Base-by-base conservation (phyloP, 768 basidiomycete genomes). In the Royoungia palumana region DNA sequence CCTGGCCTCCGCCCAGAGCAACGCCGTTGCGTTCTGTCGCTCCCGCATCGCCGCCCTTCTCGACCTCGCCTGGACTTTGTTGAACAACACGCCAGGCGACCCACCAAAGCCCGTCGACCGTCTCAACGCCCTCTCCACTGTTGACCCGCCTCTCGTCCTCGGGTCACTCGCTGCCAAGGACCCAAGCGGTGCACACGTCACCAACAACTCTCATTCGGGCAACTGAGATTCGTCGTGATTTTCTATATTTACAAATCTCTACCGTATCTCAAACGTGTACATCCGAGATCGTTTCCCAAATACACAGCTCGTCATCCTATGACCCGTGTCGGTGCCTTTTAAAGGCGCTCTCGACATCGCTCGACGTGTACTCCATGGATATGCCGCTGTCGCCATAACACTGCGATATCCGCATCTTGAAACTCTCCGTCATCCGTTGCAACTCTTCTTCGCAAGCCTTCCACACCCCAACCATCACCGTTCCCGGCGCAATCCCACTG, bases 391-490 rank as follows among this genome's bases (percentile, higher is more conserved):
- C 90, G 16, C 74, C 75, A 67, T 95, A 97, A 61, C 91, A 90
- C 62, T 87, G 82, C 11, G 75, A 69, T 54, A 96, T 87, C 51
- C 85, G 72, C 51, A 76, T 81, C 41, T 64, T 65, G 68, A 89
- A 92, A 38, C 79, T 67, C 53, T 85, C 81, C 8, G 86, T 88
- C 55, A 92, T 76, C 51, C 79, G 77, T 52, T 86, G 66, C 49
- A 96, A 63, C 59, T 94, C 91, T 45, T 87, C 85, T 65, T 94
- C 91, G 66, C 91, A 91, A 30, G 90, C 85, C 61, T 81, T 89
- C 94, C 94, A 96, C 3, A 95, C 93, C 5, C 83, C 85, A 21
- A 82, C 80, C 70, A 94, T 71, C 35, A 91, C 83, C 27, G 79
- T 83, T 4, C 81, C 81, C 22, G 80, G 71, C 3, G 77, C 69